Conservation (phyloP, 2,329 filamentous ascomycete genomes). For the Parastagonospora nodorum region DNA sequence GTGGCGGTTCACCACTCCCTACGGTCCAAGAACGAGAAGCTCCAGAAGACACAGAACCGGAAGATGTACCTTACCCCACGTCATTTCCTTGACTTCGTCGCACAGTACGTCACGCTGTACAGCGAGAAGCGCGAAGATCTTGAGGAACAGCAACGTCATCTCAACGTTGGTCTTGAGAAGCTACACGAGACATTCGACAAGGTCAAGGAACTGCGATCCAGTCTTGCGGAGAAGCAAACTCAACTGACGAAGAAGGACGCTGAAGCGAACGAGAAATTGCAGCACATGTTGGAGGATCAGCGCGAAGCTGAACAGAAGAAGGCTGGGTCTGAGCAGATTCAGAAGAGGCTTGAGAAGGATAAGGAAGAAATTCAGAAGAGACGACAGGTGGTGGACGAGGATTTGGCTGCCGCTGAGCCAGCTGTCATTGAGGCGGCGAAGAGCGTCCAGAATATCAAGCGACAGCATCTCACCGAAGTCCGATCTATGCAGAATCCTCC, state of each 20-base stretch:
- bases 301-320: conserved; percentile 92
- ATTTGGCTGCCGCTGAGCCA: conserved; percentile 89
- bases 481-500: conserved; percentile 95
- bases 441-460: conserved; percentile 98
- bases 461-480: conserved; percentile 95
- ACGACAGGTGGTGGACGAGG: conserved; percentile 81
- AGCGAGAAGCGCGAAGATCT: conserved; percentile 98
- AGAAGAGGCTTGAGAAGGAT: conserved; percentile 83
- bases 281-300: conserved; percentile 96
- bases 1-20: conserved; percentile 98
- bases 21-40: conserved; percentile 83
- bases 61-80: conserved; percentile 92
- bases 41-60: conserved; percentile 90
- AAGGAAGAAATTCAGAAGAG: conserved; percentile 84
- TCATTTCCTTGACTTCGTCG: conserved; percentile 97
- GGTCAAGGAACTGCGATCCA: conserved; percentile 87
- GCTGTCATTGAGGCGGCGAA: conserved; percentile 91
- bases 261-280: conserved; percentile 95
- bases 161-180: conserved; percentile 98
- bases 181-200: conserved; percentile 96
- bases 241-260: conserved; percentile 92
- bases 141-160: conserved; percentile 96
- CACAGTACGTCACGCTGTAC: conserved; percentile 96
- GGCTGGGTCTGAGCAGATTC: conserved; percentile 84
- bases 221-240: conserved; percentile 90